Base-by-base conservation (phyloP, 2,329 filamentous ascomycete genomes). In the Fusarium poae region DNA sequence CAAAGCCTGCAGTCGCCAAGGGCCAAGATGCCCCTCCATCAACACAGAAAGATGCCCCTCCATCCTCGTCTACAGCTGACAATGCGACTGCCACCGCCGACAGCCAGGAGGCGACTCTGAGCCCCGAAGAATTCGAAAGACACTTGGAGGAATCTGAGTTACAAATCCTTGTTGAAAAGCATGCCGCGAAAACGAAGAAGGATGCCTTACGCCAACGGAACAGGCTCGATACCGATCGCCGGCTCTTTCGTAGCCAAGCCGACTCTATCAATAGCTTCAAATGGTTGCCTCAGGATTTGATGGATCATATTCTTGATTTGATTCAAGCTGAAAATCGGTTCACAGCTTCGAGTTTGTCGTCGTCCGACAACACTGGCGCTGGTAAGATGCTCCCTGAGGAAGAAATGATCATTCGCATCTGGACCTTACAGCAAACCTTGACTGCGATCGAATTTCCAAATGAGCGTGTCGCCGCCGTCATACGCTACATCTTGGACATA, bases 131-230 rank as follows among this genome's bases (percentile, higher is more conserved):
- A 77, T 91, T 97, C 52, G 96, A 97, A 76, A 89, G 84, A 67
- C 93, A 97, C 74, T 86, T 98, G 18, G 93, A 97, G 77, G 91
- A 94, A 73, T 91, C 93, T n/a, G 93, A 97, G 74, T 83, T 99
- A 37, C 94, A 98, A 78, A 81, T 92, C 23, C 82, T 97, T 8
- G 91, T 98, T 18, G 95, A 98, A 67, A 96, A 94, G 75, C 83
- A 95, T 79, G 90, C 91, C 0, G 82, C 87, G 40, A 97, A 95
- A 78, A 90, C 91, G 65, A 91, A 91, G 72, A 89, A 91, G 73
- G 94, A 97, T 79, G 89, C 91, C 18, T 83, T 87, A 67, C 90
- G 95, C 21, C 93, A 97, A 76, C 88, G 89, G 65, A 83, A 86
- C 23, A 91, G 92, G 71, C 84, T 97, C 32, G 92, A 97, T 75